These are phyloP conservation scores for Sarocladium kiliense DNA, from an alignment of 2,329 filamentous ascomycete genomes.

Conservation along the genomic window DNA sequence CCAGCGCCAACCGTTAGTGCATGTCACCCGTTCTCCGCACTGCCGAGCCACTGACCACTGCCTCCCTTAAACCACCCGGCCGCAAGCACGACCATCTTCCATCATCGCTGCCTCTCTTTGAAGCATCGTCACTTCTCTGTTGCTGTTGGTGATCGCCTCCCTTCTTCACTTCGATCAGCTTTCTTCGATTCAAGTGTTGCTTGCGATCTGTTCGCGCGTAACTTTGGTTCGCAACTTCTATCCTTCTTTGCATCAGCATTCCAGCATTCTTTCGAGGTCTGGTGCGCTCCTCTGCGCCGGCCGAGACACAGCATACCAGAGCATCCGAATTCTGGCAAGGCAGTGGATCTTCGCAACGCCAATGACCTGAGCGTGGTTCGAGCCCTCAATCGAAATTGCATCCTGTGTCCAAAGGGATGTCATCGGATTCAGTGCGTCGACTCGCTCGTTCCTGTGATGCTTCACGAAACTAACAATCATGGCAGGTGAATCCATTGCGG, in stretches of 20 bases:
- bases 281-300: neutral
- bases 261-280: neutral
- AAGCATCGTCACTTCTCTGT: slow-evolving; percentile 4
- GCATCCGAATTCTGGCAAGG: neutral
- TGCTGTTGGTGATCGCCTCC: neutral
- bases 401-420: slow-evolving; percentile 8
- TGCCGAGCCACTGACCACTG: neutral
- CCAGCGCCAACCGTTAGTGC: neutral
- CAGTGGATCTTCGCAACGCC: neutral
- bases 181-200: neutral
- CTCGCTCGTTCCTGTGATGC: neutral
- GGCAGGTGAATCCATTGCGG: slow-evolving; percentile 70
- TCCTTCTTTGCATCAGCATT: neutral
- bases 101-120: slow-evolving; percentile 1
- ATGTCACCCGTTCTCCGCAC: slow-evolving; percentile 7
- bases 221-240: neutral
- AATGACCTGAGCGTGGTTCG: slow-evolving; percentile 5
- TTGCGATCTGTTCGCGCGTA: neutral
- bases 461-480: neutral
- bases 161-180: neutral
- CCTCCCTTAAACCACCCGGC: slow-evolving; percentile 5
- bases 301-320: slow-evolving; percentile 6
- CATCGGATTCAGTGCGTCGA: slow-evolving; percentile 12
- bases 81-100: slow-evolving; percentile 3
- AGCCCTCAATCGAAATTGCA: neutral